Evolutionary conservation across 1,139 yeast genomes (phyloP), one percentile per base, ranked within the genome.

Genomic region (Lodderomyces metapsilosis): DNA sequence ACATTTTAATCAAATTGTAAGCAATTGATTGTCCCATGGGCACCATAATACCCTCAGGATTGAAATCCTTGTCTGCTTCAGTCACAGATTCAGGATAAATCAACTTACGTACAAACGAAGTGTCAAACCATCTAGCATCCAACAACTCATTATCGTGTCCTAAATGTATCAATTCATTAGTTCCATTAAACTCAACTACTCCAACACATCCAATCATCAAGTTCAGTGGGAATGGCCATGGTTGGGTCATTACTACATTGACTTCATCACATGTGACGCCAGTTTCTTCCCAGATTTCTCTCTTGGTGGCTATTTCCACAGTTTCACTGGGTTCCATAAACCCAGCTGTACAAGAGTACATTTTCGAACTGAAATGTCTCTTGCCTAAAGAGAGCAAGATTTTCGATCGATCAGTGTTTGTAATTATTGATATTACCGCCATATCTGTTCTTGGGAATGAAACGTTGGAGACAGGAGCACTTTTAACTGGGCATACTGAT

Each of bases 161-260:
- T 45, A 88, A 68, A 53, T 84, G 71, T 50, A 91, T 84, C 5
- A 57, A 53, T 53, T 82, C 88, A 53, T 80, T 74, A 11, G 51
- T 60, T 0, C 83, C 85, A 50, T 82, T 73, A 54, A 79, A 80
- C 8, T 83, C 86, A 2, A 83, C 85, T 30, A 74, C 71, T 0
- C 88, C 96, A 43, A 89, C 61, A 61, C 97, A 89, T 9, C 98
- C 98, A 52, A 92, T 76, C 98, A 91, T 91, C 54, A 92, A 64
- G 58, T 86, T 89, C 0, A 88, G 88, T 1, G 98, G 98, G 64
- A 82, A 91, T 18, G 98, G 98, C 97, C 97, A 89, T 5, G 97
- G 96, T 61, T 89, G 97, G 7, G 92, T 78, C 57, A 80, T 71
- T 23, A 83, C 66, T 39, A 89, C 73, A 39, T 69, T 62, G 27